phyloP scores from a whole-genome alignment of 2,329 filamentous ascomycete genomes.

The Didymella pomorum region DNA sequence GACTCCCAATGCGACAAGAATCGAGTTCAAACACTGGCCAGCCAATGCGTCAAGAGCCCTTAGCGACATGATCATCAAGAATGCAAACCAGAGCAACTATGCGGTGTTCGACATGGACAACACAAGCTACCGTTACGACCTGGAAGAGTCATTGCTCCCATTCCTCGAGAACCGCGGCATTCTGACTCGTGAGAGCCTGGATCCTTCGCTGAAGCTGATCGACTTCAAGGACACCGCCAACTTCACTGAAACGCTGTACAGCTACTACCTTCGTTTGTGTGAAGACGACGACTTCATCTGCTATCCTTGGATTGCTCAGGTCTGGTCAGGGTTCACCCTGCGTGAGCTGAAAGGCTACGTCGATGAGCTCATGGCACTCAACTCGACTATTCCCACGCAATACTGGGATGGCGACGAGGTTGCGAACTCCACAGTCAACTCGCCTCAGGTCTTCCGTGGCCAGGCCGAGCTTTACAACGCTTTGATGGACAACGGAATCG shows the following conservation, averaged over 20 bases:
- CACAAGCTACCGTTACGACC: conserved; percentile 42
- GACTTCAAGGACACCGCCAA: conserved; percentile 46
- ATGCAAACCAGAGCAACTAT: conserved; percentile 44
- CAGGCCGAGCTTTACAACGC: conserved; percentile 42
- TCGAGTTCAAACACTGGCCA: conserved; percentile 39
- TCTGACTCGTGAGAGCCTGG: conserved; percentile 40
- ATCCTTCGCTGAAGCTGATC: conserved; percentile 40
- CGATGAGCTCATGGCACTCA: conserved; percentile 41
- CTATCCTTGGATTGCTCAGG: conserved; percentile 43
- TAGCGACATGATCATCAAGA: conserved; percentile 39
- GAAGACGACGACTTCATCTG: conserved; percentile 42
- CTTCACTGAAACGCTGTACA: conserved; percentile 42
- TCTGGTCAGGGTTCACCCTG: conserved; percentile 40
- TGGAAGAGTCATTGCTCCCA: conserved; percentile 41
- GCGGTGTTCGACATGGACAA: conserved; percentile 47
- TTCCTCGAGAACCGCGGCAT: conserved; percentile 44
- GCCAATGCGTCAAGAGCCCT: conserved; percentile 37
- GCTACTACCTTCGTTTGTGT: conserved; percentile 43
- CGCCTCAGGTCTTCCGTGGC: conserved; percentile 37
- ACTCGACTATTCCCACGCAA: conserved; percentile 32
- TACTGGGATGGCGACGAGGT: conserved; percentile 43
- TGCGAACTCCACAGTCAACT: conserved; percentile 26
- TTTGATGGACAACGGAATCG: conserved; percentile 42
- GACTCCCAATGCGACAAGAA: conserved; percentile 21
- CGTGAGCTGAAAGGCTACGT: conserved; percentile 39